Evolutionary conservation across 176 grass and related monocot genomes (phyloP).

Genomic region (Tuctoria greenei): DNA sequence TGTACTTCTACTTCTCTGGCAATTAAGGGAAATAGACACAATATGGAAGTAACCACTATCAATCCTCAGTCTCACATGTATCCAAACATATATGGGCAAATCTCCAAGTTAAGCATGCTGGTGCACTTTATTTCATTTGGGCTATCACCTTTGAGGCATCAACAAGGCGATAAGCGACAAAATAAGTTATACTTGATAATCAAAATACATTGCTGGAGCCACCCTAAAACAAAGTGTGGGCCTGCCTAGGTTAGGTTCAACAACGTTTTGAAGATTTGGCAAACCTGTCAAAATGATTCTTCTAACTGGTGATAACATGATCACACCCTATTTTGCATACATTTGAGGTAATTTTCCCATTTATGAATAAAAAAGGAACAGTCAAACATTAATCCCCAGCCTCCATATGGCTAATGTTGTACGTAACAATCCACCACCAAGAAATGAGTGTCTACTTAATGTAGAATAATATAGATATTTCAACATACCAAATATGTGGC

Average conservation of each 20-base stretch:
- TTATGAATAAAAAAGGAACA: not conserved
- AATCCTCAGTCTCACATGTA: not conserved
- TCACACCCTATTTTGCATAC: not conserved
- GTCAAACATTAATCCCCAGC: not conserved
- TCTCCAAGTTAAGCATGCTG: not conserved
- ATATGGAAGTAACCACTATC: not conserved
- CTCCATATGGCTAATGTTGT: not conserved
- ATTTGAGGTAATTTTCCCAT: not conserved
- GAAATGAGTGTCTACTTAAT: not conserved
- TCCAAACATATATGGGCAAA: not conserved
- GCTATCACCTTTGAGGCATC: not conserved
- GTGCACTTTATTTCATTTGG: conserved; percentile 1
- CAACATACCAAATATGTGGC: not conserved
- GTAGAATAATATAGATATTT: not conserved
- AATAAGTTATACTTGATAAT: conserved; percentile 7
- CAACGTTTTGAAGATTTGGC: not conserved
- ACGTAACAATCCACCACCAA: not conserved
- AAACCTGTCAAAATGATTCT: conserved; percentile 7
- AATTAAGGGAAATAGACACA: not conserved
- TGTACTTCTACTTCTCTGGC: not conserved
- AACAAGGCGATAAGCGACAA: not conserved
- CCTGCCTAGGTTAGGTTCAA: not conserved
- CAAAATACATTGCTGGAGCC: not conserved
- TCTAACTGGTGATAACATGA: not conserved
- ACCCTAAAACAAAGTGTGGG: not conserved